phyloP scores from a whole-genome alignment of 2,329 filamentous ascomycete genomes.

The Sclerotinia nivalis region DNA sequence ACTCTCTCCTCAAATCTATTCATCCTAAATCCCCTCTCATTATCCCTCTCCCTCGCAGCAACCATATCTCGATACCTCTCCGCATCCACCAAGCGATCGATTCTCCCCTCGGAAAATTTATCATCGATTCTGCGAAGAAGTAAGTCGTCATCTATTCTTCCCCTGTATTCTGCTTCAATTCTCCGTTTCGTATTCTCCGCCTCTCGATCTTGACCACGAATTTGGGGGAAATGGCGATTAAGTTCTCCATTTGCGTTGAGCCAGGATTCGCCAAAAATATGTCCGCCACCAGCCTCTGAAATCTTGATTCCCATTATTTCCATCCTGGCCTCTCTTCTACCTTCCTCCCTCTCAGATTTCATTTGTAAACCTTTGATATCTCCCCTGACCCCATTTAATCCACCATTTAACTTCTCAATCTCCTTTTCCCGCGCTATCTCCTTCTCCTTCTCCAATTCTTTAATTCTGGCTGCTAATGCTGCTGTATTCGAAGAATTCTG shows the following conservation, averaged over 20 bases:
- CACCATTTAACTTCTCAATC: neutral
- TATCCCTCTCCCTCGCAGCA: neutral
- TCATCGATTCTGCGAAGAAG: neutral
- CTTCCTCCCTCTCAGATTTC: conserved; percentile 5
- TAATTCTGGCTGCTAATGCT: neutral
- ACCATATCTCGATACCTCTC: neutral
- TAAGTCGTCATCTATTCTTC: neutral
- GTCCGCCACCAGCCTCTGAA: too few relatives aligned
- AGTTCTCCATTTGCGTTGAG: neutral
- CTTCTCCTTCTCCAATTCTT: conserved; percentile 2
- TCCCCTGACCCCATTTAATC: neutral
- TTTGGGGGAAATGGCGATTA: neutral
- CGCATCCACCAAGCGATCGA: neutral
- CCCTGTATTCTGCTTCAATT: neutral
- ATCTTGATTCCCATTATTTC: neutral
- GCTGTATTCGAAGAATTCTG: neutral
- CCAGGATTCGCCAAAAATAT: neutral
- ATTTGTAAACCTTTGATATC: neutral
- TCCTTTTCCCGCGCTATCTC: neutral
- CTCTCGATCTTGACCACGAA: neutral
- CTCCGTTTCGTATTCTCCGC: neutral
- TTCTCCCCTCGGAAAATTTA: neutral
- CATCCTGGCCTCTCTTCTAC: neutral
- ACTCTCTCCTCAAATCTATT: conserved; percentile 5
- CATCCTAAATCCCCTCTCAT: neutral